These are phyloP conservation scores for Fusarium pseudonygamai DNA, from an alignment of 2,329 filamentous ascomycete species.

Conservation along the genomic window DNA sequence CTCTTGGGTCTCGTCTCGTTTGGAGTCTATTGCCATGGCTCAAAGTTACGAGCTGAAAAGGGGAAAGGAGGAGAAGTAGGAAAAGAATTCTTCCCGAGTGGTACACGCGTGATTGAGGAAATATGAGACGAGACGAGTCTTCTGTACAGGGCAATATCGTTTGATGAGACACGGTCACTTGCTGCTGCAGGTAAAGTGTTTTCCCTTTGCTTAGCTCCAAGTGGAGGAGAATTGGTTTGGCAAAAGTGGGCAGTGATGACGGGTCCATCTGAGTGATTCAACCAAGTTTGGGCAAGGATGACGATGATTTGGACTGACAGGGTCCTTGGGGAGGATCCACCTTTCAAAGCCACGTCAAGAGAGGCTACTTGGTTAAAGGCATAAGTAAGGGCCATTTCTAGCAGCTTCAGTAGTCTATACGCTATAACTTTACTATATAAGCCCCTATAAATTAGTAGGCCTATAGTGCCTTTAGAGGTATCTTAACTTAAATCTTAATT, in stretches of 20 bases:
- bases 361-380: no score
- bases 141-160: background rate
- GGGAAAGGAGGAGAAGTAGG: slow-evolving; percentile 8
- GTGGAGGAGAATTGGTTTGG: slow-evolving; percentile 20
- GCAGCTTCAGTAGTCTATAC: no score
- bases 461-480: no score
- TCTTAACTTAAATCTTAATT: no score
- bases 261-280: slow-evolving; percentile 18
- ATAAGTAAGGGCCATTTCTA: no score
- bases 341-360: slow-evolving; percentile 27
- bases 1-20: background rate
- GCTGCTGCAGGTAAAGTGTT: slow-evolving; percentile 35
- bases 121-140: background rate
- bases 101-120: background rate
- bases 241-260: slow-evolving; percentile 30
- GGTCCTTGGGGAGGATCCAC: background rate
- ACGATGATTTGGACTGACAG: slow-evolving; percentile 1
- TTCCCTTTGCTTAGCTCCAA: slow-evolving; percentile 16
- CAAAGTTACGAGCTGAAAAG: background rate
- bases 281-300: slow-evolving; percentile 12
- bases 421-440: no score
- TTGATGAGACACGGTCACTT: slow-evolving; percentile 3
- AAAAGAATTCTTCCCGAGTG: background rate
- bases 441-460: no score
- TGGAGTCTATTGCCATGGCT: slow-evolving; percentile 20